Base-by-base conservation (phyloP, 805 yeast species). In the Yamadazyma ubonensis region DNA sequence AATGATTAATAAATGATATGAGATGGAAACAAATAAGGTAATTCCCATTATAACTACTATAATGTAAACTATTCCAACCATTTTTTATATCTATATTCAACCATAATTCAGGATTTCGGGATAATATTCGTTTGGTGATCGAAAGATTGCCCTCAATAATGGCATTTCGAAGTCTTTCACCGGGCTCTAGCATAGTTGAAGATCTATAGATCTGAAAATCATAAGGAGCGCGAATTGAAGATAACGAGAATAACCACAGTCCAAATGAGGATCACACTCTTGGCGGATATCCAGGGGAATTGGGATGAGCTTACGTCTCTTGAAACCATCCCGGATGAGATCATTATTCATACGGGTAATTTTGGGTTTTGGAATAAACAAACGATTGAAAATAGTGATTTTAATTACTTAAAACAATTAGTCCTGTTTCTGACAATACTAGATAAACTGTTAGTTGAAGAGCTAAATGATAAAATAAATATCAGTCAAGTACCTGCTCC, bases 331-430 rank as follows among this genome's bases (percentile, higher is more conserved):
- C 32, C 39, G 6, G 44, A 36, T 6, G 63, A 58, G 23, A 33
- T 75, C 16, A 71, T 83, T 19, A 66, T 83, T 10, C 89, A 83
- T 53, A 79, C 87, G 3, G 90, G 91, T n/a, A 81, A 79, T 44
- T 84, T 83, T 63, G 95, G 95, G 9, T 83, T 85, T 55, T 78
- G 84, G 61, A 85, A 83, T 51, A 61, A 61, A 25, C 74, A 71
- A 12, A 75, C 84, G 30, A 69, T 83, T 5, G 42, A 63, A 58
- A 16, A 63, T 67, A 51, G 80, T 78, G 55, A 81, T 73, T 52
- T 77, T 71, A 44, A 48, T 36, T 81, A 76, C 51, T 59, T 78
- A 32, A 73, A 85, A 46, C 85, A 80, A 50, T 75, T 83, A 22
- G 83, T 83, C 9, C 82, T 81, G 42, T 81, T 80, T 49, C 78